Percentiles rank a stretch among this genome's conserved stretches.
These are phyloP conservation scores for Pholiota molesta DNA, from an alignment of 768 basidiomycete species.

Conservation along the genomic window DNA sequence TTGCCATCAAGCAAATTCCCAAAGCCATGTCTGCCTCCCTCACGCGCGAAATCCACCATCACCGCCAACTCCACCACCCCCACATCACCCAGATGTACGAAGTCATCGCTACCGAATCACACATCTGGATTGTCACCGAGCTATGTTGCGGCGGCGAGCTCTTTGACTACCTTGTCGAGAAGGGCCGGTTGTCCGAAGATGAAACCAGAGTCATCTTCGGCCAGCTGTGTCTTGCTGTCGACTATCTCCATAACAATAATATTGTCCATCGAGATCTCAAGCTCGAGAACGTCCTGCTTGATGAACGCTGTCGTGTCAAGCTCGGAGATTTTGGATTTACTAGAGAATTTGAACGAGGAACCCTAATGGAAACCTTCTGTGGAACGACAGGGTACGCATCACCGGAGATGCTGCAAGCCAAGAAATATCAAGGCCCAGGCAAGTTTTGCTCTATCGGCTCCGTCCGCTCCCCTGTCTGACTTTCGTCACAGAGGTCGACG, in stretches of 20 bases:
- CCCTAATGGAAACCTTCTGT: conserved; percentile 89
- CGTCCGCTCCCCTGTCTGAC: conserved; percentile 16
- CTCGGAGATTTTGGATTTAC: conserved; percentile 96
- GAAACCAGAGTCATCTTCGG: conserved; percentile 92
- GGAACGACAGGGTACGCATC: conserved; percentile 94
- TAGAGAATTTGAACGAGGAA: conserved; percentile 80
- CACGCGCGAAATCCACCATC: conserved; percentile 98
- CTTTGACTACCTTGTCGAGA: conserved; percentile 97
- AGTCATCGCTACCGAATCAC: conserved; percentile 94
- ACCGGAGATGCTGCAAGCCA: conserved; percentile 88
- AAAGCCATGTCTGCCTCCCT: conserved; percentile 90
- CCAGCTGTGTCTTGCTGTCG: conserved; percentile 92
- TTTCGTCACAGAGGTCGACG: conserved; percentile 76
- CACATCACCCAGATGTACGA: conserved; percentile 96
- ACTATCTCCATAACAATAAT: conserved; percentile 88
- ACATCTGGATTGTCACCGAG: conserved; percentile 97
- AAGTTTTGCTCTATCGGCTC: conserved; percentile 24
- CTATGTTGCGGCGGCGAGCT: conserved; percentile 97
- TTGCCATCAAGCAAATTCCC: conserved; percentile 98
- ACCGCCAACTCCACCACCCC: conserved; percentile 94
- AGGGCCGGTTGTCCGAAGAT: conserved; percentile 81
- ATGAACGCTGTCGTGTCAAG: conserved; percentile 90
- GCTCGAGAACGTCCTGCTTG: conserved; percentile 91
- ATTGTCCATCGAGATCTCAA: conserved; percentile 98
- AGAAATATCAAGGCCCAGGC: conserved; percentile 92